Conservation (phyloP, 139 green algal genomes). For the Diplosphaera chodatii region DNA sequence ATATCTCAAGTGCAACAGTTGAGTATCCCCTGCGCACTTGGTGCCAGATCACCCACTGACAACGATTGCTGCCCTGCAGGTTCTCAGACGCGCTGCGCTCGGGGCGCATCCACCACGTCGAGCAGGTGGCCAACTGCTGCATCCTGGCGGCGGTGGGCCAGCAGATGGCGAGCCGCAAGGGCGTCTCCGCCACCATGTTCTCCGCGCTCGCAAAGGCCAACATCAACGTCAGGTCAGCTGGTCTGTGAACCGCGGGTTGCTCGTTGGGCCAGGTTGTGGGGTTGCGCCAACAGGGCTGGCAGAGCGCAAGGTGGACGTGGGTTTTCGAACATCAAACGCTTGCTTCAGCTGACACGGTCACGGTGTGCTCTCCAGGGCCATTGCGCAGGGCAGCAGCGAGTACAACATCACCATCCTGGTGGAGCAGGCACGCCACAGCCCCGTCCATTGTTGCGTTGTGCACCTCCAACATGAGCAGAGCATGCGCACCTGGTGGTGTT, state of each 20-base stretch:
- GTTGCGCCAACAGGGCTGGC: no score
- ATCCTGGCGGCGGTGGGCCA: slow-evolving; percentile 92
- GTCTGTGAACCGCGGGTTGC: neutral
- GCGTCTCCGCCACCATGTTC: slow-evolving; percentile 90
- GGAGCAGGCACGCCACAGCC: slow-evolving; percentile 65
- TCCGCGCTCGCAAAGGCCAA: slow-evolving; percentile 86
- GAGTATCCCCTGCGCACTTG: no score
- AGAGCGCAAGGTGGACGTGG: no score
- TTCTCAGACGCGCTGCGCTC: slow-evolving; percentile 67
- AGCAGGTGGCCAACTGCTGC: slow-evolving; percentile 74
- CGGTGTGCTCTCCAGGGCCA: slow-evolving; percentile 38
- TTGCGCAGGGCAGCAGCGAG: slow-evolving; percentile 84
- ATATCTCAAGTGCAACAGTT: no score
- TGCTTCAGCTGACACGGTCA: no score
- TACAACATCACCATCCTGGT: slow-evolving; percentile 99
- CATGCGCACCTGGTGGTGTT: no score
- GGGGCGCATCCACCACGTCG: slow-evolving; percentile 67
- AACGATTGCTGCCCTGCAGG: no score
- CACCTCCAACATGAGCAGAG: no score
- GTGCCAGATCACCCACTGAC: neutral
- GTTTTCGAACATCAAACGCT: slow-evolving; percentile 34
- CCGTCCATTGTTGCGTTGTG: no score
- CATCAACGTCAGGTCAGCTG: slow-evolving; percentile 72
- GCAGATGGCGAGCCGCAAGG: slow-evolving; percentile 79
- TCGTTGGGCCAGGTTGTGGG: neutral